Base-by-base conservation (phyloP, 345 rosid species). In the Durio zibethinus region DNA sequence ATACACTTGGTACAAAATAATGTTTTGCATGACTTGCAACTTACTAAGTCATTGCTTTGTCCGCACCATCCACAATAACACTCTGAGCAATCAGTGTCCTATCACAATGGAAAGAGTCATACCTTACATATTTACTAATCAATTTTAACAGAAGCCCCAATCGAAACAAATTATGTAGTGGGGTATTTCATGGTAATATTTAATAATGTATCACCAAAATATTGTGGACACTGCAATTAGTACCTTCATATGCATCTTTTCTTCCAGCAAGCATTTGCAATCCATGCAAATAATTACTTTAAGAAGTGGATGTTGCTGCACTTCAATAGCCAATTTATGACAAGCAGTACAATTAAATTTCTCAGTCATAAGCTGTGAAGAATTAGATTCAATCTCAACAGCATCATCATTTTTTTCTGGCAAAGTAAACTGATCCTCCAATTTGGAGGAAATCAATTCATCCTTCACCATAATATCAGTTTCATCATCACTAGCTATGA, bases 31-130 rank as follows among this genome's bases (percentile, higher is more conserved):
- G 97, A 92, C 72, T 86, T 87, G 80, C 99, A 96, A 78, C 88
- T 87, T 63, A 93, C 77, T 53, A 96, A 87, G 82, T 93, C 93
- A 81, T 69, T 78, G 76, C 80, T 80, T 76, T 68, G 87, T 63
- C 97, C 99, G 73, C 99, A 96, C 98, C 99, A 96, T 72, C 90
- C 90, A 86, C 99, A 96, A 78, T 88, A 88, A 80, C 90, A 81
- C 81, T 86, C 98, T 25, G 78, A 80, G 82, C 93, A 86, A 69
- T 89, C 90, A 64, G 84, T 69, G 80, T 88, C 92, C 98, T 96
- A 89, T 83, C 76, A 76, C 57, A 77, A 45, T 27, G 43, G 71
- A 47, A 45, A 69, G 23, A 35, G 38, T 27, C 52, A 54, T 57
- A n/a, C 33, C 62, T 35, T 4, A 31, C 45, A 29, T 21, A 42